Conservation (phyloP, 768 basidiomycete species). For the Arthromyces matolae region DNA sequence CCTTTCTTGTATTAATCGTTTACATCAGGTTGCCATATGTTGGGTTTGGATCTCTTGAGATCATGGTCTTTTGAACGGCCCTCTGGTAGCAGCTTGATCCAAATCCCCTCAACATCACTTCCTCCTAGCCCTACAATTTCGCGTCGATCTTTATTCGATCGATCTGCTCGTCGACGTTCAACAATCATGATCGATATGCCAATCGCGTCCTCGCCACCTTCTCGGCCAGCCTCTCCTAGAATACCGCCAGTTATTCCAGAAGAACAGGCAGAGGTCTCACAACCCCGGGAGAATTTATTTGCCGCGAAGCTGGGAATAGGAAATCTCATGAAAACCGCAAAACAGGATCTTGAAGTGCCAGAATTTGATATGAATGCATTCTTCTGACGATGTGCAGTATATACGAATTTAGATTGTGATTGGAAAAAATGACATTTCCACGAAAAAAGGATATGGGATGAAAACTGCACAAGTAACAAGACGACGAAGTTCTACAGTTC, state of each 20-base stretch:
- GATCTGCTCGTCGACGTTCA: conserved; percentile 55
- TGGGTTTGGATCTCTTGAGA: conserved; percentile 87
- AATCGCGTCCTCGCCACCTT: conserved; percentile 56
- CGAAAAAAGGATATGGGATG: neutral
- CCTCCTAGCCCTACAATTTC: conserved; percentile 42
- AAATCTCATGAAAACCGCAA: conserved; percentile 85
- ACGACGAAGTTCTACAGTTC: conserved; percentile 50
- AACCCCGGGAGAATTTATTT: conserved; percentile 55
- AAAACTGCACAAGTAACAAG: too few relatives aligned
- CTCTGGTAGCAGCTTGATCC: conserved; percentile 30
- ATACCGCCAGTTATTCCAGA: conserved; percentile 21
- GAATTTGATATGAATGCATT: conserved; percentile 89
- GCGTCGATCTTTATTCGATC: conserved; percentile 47
- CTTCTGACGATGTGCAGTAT: conserved; percentile 33
- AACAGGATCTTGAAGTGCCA: conserved; percentile 78
- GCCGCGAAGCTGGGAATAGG: conserved; percentile 75
- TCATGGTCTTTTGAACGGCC: conserved; percentile 92
- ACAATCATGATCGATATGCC: conserved; percentile 92
- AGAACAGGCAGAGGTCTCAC: conserved; percentile 27
- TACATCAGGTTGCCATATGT: conserved; percentile 81
- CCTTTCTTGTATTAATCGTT: too few relatives aligned
- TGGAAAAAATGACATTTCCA: conserved; percentile 13
- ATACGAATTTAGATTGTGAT: neutral
- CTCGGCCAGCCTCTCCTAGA: conserved; percentile 48
- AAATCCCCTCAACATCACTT: conserved; percentile 22